Evolutionary conservation across 805 yeast genomes (phyloP).

Genomic region (Priceomyces fermenticarens): DNA sequence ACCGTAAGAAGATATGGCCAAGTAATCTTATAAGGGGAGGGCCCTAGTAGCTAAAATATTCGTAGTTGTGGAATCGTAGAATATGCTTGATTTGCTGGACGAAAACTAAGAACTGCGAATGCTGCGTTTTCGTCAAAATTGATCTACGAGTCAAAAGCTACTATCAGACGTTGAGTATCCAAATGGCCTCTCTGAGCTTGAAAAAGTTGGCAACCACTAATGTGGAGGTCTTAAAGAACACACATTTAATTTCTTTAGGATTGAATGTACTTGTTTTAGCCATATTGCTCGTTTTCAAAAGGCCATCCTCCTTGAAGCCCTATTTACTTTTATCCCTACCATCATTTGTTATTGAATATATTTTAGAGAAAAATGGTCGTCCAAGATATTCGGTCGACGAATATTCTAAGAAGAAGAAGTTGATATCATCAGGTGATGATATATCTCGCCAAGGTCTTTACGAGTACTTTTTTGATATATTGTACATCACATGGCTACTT

Average conservation of each 20-base stretch:
- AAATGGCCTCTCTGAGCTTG: conserved; percentile 57
- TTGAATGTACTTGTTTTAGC: conserved; percentile 42
- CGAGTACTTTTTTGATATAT: conserved; percentile 68
- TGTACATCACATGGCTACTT: conserved; percentile 61
- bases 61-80: no score
- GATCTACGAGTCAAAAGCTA: no score
- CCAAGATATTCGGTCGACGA: conserved; percentile 47
- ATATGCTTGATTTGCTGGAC: no score
- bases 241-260: conserved; percentile 29
- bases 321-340: conserved; percentile 35
- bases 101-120: no score
- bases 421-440: conserved; percentile 58
- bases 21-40: no score
- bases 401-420: conserved; percentile 27
- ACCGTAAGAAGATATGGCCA: no score
- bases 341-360: conserved; percentile 43
- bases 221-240: conserved; percentile 33
- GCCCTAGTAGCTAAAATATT: no score
- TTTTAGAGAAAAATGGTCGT: conserved; percentile 58
- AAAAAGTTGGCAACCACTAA: conserved; percentile 51
- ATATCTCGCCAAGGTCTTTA: conserved; percentile 60
- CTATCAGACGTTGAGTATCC: not conserved
- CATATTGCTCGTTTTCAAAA: conserved; percentile 31
- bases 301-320: conserved; percentile 47
- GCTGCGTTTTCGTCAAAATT: no score